Evolutionary conservation across 805 yeast genomes (phyloP), one percentile per base, ranked within the genome.

Genomic region (Candida incommunis): DNA sequence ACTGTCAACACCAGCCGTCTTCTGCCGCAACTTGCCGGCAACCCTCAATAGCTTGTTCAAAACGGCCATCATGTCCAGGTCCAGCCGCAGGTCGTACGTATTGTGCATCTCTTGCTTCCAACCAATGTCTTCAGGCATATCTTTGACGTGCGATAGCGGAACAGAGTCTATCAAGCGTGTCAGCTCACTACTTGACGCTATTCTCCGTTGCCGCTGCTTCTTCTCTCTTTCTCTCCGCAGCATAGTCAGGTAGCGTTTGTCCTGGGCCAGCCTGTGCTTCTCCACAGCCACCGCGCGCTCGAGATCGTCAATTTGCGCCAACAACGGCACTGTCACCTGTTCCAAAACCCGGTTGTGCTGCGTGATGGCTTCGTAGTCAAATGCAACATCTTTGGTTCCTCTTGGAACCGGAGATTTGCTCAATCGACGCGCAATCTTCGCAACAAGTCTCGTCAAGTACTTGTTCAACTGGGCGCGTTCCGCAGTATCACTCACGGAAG

Each of bases 281-380:
- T 48, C 49, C 1, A 22, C 7, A 9, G 42, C 41, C 3, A 50
- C 23, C 41, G 48, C 47, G 18, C 43, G 23, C 27, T 50, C 50
- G 20, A 50, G 42, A 11, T 40, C 26, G 11, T 45, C 23, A 5
- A 45, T 43, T 27, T 52, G 53, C 25, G 48, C 52, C 37, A 44
- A 15, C 34, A 47, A 26, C 4, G 52, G 52, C 41, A 45, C 42
- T 31, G 48, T 40, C 15, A 43, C 48, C 5, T 41, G 31, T 22
- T 50, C 51, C 26, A 52, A 45, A 11, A 41, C 45, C 3, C 40
- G 45, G 9, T 44, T 42, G 29, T 45, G 48, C 27, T 42, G 43
- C 29, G 41, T n/a, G 42, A 50, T 43, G 16, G 23, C 27, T 16
- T 45, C 52, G 29, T 46, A 47, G 34, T 43, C 44, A 41, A 45